These are phyloP conservation scores for Zygnema cylindricum DNA, from an alignment of 139 green algal species.

Conservation along the genomic window DNA sequence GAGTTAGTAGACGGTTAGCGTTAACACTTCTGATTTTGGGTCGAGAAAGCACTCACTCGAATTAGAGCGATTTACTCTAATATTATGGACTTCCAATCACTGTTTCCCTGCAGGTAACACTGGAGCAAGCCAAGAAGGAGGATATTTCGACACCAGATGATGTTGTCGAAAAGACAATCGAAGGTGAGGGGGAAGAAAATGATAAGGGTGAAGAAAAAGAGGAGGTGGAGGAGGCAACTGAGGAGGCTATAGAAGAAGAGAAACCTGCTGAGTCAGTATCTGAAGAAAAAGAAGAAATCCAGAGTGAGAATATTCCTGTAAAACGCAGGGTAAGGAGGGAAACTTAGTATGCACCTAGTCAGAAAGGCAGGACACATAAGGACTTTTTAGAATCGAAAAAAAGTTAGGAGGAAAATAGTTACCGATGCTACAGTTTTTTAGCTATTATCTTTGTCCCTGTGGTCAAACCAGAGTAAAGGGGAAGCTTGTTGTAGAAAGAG, in stretches of 20 bases:
- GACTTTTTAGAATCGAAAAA: neutral
- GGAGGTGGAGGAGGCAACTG: neutral
- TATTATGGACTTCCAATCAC: neutral
- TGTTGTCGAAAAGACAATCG: neutral
- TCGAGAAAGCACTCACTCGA: neutral
- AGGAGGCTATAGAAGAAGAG: conserved; percentile 25
- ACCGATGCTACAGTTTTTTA: neutral
- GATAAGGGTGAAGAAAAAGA: neutral
- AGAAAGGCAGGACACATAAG: too few relatives aligned
- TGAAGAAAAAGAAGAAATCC: neutral
- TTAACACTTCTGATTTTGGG: too few relatives aligned
- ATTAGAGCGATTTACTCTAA: neutral
- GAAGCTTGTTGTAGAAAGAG: too few relatives aligned
- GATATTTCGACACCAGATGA: conserved; percentile 32
- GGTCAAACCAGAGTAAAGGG: neutral
- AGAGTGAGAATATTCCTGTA: neutral
- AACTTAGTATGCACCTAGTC: too few relatives aligned
- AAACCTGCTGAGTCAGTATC: neutral
- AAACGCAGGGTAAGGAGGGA: neutral
- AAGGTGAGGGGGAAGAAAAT: neutral
- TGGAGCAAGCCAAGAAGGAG: conserved; percentile 51
- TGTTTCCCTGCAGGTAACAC: conserved; percentile 8
- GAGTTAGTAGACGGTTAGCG: too few relatives aligned
- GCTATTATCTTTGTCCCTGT: neutral
- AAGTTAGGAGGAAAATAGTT: neutral